Evolutionary conservation across 2,329 filamentous ascomycete species (phyloP).

Genomic region (Calonectria hongkongensis): DNA sequence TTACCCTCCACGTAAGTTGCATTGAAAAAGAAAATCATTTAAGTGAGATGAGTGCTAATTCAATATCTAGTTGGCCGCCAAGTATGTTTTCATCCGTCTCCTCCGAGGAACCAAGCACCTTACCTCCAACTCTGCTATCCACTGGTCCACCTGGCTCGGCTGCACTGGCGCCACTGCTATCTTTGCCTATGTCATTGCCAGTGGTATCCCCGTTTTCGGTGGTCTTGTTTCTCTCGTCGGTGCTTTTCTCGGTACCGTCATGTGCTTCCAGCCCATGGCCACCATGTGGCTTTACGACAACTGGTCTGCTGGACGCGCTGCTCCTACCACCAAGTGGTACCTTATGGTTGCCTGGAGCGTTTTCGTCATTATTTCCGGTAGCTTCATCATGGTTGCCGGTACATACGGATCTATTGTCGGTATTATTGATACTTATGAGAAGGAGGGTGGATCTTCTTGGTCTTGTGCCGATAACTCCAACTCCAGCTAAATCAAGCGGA

Average conservation of each 20-base stretch:
- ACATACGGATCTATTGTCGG: conserved; percentile 12
- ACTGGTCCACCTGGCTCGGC: conserved; percentile 18
- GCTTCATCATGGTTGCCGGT: conserved; percentile 23
- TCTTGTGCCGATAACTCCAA: conserved; percentile 20
- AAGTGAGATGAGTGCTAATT: background rate
- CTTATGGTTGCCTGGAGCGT: conserved; percentile 11
- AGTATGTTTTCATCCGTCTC: conserved; percentile 21
- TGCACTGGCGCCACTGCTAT: conserved; percentile 11
- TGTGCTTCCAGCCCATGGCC: conserved; percentile 22
- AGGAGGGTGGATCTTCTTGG: conserved; percentile 21
- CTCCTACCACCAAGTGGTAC: background rate
- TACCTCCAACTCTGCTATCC: conserved; percentile 23
- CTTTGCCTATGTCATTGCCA: conserved; percentile 20
- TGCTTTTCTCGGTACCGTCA: background rate
- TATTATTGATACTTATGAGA: conserved; percentile 16
- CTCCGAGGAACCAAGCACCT: conserved; percentile 23
- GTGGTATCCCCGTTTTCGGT: conserved; percentile 15
- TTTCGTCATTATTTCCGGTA: conserved; percentile 12
- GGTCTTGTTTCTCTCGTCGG: conserved; percentile 16
- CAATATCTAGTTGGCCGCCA: background rate
- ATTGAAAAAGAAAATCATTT: background rate
- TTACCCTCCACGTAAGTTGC: conserved; percentile 17
- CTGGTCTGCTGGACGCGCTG: background rate
- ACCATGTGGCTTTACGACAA: conserved; percentile 25
- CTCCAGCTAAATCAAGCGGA: conserved; percentile 21